Evolutionary conservation across 2,329 filamentous ascomycete species (phyloP).

Genomic region (Blumeriella jaapii): DNA sequence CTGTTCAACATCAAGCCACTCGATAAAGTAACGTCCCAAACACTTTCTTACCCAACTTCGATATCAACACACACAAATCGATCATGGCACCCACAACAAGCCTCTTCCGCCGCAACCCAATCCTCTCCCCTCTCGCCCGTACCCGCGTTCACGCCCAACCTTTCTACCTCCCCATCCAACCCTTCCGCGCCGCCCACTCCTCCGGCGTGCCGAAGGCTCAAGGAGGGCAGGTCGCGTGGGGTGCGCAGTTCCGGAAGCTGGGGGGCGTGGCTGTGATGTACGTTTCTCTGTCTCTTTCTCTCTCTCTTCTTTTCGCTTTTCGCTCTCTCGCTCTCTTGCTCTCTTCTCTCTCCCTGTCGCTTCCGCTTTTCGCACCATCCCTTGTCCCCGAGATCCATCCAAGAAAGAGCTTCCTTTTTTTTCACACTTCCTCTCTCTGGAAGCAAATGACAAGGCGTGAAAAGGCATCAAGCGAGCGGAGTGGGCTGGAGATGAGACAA

Average conservation of each 20-base stretch:
- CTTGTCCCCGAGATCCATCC: no score
- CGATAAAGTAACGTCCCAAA: no score
- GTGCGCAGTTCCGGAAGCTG: conserved; percentile 13
- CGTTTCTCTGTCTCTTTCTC: conserved; percentile 1
- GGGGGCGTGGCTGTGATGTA: conserved; percentile 18
- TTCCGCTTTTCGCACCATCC: no score
- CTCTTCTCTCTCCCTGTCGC: no score
- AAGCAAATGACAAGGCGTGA: background rate
- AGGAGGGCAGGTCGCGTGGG: conserved; percentile 11
- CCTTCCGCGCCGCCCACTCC: background rate
- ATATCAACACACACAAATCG: no score
- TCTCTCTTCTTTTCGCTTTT: background rate
- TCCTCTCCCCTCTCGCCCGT: conserved; percentile 12
- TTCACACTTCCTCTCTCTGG: no score
- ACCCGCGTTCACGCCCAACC: conserved; percentile 9
- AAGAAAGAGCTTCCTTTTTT: no score
- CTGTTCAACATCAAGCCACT: no score
- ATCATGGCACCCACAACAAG: no score
- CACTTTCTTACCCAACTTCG: no score
- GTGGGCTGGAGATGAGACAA: no score
- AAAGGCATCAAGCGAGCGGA: background rate
- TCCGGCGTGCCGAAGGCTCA: background rate
- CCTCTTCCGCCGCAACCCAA: conserved; percentile 7
- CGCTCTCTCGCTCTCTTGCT: no score
- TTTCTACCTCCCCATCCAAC: background rate